Conservation (phyloP, 2,329 filamentous ascomycete genomes). For the Scedosporium minutisporum region DNA sequence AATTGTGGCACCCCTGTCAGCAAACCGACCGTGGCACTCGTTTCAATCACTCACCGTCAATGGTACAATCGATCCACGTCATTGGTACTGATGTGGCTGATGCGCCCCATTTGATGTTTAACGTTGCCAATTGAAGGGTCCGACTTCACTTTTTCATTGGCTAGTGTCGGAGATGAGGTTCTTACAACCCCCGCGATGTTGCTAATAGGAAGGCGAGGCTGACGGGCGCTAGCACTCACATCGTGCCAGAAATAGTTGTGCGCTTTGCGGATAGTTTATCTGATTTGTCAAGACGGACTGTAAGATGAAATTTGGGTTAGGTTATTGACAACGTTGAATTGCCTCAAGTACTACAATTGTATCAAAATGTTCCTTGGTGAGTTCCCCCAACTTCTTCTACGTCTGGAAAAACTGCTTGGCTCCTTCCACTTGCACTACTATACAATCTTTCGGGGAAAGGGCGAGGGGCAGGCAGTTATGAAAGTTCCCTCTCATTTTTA, state of each 20-base stretch:
- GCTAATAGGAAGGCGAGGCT: neutral
- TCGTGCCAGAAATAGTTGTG: neutral
- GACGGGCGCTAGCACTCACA: neutral
- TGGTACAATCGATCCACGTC: neutral
- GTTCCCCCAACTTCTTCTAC: no score
- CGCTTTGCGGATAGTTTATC: neutral
- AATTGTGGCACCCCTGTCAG: slow-evolving; percentile 1
- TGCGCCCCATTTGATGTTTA: neutral
- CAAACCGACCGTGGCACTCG: neutral
- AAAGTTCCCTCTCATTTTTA: no score
- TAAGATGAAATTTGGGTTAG: neutral
- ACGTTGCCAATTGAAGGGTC: neutral
- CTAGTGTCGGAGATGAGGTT: neutral
- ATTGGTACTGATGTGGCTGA: neutral
- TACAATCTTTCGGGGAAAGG: no score
- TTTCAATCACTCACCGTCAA: neutral
- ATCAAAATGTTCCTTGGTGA: no score
- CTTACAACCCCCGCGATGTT: neutral
- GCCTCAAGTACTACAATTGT: no score
- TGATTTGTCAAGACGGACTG: neutral
- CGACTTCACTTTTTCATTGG: neutral
- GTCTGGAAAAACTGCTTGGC: no score
- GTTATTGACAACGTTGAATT: no score
- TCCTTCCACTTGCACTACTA: no score
- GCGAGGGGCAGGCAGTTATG: no score